These are phyloP conservation scores for Boletus sp. DNA, from an alignment of 768 basidiomycete genomes.

Conservation along the genomic window DNA sequence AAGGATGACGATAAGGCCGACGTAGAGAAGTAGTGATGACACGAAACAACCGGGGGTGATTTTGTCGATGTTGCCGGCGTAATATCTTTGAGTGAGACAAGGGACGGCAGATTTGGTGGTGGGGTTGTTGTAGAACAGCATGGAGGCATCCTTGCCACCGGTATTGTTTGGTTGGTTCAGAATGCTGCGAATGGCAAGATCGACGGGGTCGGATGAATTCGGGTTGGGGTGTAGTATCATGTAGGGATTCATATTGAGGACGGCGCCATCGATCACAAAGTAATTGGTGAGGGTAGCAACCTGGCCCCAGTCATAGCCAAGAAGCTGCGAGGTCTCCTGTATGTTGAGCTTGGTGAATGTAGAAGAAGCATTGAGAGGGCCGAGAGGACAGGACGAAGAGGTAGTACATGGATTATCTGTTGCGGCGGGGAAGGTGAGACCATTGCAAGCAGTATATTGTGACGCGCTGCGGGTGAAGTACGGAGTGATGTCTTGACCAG, in stretches of 20 bases:
- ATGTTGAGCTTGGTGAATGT: constrained; percentile 65
- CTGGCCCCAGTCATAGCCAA: constrained; percentile 92
- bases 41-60: constrained; percentile 95
- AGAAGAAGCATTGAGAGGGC: constrained; percentile 50
- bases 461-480: constrained; percentile 70
- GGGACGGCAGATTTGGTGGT: constrained; percentile 66
- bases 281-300: constrained; percentile 70
- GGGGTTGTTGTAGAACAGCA: constrained; percentile 73
- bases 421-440: constrained; percentile 65
- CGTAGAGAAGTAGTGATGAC: constrained; percentile 83
- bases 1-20: constrained; percentile 88
- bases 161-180: constrained; percentile 45
- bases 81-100: constrained; percentile 84
- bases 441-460: constrained; percentile 64
- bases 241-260: constrained; percentile 92
- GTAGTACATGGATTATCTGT: constrained; percentile 69
- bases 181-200: constrained; percentile 77
- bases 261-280: constrained; percentile 89
- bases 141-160: constrained; percentile 87
- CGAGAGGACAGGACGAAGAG: constrained; percentile 64
- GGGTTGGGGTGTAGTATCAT: constrained; percentile 66
- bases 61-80: constrained; percentile 95
- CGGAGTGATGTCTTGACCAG: constrained; percentile 90
- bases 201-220: constrained; percentile 73
- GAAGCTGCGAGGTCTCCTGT: constrained; percentile 59